Evolutionary conservation across 495 filamentous ascomycete genomes (phyloP).

Genomic region (Letharia columbiana): DNA sequence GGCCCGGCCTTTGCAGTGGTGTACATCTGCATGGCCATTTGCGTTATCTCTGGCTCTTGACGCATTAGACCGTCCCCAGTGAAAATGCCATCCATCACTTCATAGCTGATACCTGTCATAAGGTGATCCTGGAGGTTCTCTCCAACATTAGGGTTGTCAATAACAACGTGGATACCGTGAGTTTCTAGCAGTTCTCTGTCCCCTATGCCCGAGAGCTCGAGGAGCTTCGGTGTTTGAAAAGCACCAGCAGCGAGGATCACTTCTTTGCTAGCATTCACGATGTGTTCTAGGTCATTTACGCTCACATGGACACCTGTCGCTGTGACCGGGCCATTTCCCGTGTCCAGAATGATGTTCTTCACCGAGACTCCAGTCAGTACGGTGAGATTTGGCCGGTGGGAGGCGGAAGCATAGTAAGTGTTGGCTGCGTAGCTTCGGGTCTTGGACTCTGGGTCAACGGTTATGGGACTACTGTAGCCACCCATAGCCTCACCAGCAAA

Average conservation of each 20-base stretch:
- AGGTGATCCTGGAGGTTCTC: conserved; percentile 42
- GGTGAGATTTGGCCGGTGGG: too few species aligned
- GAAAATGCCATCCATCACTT: conserved; percentile 11
- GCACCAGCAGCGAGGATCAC: conserved; percentile 47
- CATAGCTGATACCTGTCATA: conserved; percentile 10
- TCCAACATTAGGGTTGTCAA: conserved; percentile 38
- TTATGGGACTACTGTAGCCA: too few species aligned
- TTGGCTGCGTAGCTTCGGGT: too few species aligned
- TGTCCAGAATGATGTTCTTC: too few species aligned
- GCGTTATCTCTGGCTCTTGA: conserved; percentile 1
- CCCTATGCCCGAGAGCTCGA: conserved; percentile 53
- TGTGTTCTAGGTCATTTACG: too few species aligned
- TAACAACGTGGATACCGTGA: conserved; percentile 34
- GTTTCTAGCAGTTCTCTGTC: conserved; percentile 28
- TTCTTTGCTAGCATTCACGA: conserved; percentile 24
- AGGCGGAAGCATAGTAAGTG: too few species aligned
- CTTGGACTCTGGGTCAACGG: too few species aligned
- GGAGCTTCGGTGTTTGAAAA: conserved; percentile 45
- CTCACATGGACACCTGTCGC: neutral
- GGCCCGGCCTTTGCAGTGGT: conserved; percentile 17
- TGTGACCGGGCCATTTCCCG: too few species aligned
- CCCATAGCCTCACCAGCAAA: too few species aligned
- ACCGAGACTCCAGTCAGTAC: too few species aligned
- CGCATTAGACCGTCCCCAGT: conserved; percentile 9
- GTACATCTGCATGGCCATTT: conserved; percentile 14